Percentiles rank a stretch among this genome's conserved stretches.
Conservation (phyloP, 2,329 filamentous ascomycete species). For the Diaporthe citri region DNA sequence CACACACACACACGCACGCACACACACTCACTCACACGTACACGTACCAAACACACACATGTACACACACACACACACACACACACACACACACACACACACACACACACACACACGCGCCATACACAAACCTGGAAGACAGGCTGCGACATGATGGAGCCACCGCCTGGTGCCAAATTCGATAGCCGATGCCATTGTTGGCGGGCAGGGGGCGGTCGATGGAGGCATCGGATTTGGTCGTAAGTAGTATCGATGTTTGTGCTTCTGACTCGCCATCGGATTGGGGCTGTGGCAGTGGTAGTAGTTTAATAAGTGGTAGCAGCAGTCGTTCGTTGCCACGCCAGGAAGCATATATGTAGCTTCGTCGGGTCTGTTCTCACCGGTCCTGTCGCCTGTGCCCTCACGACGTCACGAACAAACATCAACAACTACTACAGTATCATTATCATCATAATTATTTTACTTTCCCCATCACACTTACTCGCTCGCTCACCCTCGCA, state of each 20-base stretch:
- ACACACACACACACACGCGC: background rate
- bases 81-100: background rate
- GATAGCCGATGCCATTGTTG: constrained; percentile 2
- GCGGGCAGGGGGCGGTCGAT: constrained; percentile 3
- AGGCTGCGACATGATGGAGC: constrained; percentile 22
- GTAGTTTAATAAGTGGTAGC: too few species aligned
- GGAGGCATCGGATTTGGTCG: background rate
- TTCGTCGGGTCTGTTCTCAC: constrained; percentile 20
- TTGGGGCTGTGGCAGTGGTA: background rate
- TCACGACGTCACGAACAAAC: constrained; percentile 15
- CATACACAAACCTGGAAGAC: background rate
- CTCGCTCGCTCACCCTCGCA: background rate
- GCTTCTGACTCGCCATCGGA: constrained; percentile 22
- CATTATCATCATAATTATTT: background rate
- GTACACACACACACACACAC: background rate
- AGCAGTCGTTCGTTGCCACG: background rate
- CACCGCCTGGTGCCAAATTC: constrained; percentile 10
- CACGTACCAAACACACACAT: background rate
- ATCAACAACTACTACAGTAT: background rate
- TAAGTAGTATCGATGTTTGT: constrained; percentile 9
- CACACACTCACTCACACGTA: background rate
- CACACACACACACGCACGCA: background rate
- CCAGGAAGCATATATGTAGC: constrained; percentile 23
- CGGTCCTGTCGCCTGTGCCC: background rate
- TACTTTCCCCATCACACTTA: background rate